Conservation (phyloP, 2,329 filamentous ascomycete species). For the Elsinoe australis region DNA sequence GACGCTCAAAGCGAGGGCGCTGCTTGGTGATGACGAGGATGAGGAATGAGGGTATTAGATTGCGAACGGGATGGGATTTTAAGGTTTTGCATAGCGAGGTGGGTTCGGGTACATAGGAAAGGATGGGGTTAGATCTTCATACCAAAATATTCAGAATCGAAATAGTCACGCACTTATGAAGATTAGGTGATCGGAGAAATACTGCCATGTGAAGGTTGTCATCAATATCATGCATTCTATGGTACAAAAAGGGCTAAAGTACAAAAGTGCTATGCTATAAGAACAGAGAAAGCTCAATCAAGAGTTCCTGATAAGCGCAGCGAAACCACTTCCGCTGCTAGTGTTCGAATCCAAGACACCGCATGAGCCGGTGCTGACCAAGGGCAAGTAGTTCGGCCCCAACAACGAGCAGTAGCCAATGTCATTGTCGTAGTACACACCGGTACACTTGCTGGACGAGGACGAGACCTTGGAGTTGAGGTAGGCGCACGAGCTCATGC, state of each 20-base stretch:
- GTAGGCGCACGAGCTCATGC: slow-evolving; percentile 8
- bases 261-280: too few species aligned
- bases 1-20: slow-evolving; percentile 24
- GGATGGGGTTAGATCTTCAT: too few species aligned
- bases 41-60: slow-evolving; percentile 22
- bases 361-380: background rate
- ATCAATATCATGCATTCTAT: too few species aligned
- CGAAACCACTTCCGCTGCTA: background rate
- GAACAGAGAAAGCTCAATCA: too few species aligned
- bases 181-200: too few species aligned
- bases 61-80: too few species aligned
- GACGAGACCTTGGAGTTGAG: slow-evolving; percentile 6
- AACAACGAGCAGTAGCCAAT: slow-evolving; percentile 1
- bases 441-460: slow-evolving; percentile 7
- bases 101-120: too few species aligned
- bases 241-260: too few species aligned
- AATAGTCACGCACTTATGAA: too few species aligned
- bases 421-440: background rate
- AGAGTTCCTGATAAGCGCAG: slow-evolving; percentile 10
- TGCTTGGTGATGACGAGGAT: slow-evolving; percentile 23
- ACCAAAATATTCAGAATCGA: too few species aligned
- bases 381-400: slow-evolving; percentile 7
- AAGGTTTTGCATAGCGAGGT: too few species aligned
- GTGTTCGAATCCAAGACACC: slow-evolving; percentile 5
- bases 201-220: too few species aligned